A percentile compares a stretch with the other conserved stretches of the same genome.
phyloP scores from a whole-genome alignment of 768 basidiomycete species.

The Sistotremastrum niveocremeum region DNA sequence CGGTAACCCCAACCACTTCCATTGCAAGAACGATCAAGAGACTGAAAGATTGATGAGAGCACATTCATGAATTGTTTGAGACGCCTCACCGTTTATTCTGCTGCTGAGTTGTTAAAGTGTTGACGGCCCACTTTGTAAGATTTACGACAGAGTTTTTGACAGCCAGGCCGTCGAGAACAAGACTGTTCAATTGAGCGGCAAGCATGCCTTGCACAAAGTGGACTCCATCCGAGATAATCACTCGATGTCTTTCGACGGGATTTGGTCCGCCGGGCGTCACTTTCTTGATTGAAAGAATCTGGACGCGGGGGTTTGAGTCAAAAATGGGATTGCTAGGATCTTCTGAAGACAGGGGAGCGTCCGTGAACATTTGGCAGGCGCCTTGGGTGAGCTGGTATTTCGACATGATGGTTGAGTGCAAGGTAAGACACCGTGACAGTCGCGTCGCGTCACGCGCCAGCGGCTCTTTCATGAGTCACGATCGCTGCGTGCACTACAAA shows the following conservation, averaged over 20 bases:
- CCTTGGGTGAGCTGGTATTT: conserved; percentile 40
- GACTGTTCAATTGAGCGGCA: conserved; percentile 74
- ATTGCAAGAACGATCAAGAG: conserved; percentile 71
- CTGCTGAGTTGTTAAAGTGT: conserved; percentile 32
- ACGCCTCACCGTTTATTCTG: conserved; percentile 62
- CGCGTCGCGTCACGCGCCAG: background rate
- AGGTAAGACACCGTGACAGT: background rate
- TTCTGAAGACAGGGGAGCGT: conserved; percentile 1
- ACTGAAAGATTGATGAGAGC: conserved; percentile 23
- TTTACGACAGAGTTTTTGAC: conserved; percentile 54
- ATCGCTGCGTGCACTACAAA: too few relatives aligned
- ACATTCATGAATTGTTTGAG: background rate
- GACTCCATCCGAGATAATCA: conserved; percentile 84
- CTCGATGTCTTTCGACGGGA: conserved; percentile 46
- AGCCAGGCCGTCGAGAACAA: conserved; percentile 52
- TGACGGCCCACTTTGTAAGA: conserved; percentile 67
- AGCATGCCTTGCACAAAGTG: conserved; percentile 90
- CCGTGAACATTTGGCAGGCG: conserved; percentile 28
- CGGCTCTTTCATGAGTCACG: too few relatives aligned
- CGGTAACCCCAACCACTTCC: conserved; percentile 36
- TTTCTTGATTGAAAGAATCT: conserved; percentile 75
- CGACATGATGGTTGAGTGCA: background rate
- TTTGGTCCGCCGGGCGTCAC: conserved; percentile 30
- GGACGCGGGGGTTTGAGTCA: conserved; percentile 38
- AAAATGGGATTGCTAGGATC: conserved; percentile 24